Evolutionary conservation across 768 basidiomycete genomes (phyloP).

Genomic region (Dentipellis sp.): DNA sequence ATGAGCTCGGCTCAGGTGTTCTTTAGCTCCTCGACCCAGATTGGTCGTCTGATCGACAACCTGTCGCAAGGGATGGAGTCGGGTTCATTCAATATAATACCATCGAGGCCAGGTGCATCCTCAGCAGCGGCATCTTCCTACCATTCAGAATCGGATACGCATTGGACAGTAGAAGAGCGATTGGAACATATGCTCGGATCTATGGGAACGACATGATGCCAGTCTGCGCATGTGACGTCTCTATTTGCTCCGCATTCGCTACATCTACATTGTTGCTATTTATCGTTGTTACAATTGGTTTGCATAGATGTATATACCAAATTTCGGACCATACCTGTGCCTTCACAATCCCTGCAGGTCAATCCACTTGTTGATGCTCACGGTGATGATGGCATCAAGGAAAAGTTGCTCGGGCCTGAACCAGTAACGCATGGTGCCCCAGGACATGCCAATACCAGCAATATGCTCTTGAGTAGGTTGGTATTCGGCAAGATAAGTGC

Average conservation of each 20-base stretch:
- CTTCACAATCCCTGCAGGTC: slow-evolving; percentile 32
- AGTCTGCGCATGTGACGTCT: slow-evolving; percentile 4
- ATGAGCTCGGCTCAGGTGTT: slow-evolving; percentile 40
- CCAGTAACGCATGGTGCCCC: slow-evolving; percentile 54
- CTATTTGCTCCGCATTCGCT: slow-evolving; percentile 2
- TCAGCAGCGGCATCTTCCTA: slow-evolving; percentile 2
- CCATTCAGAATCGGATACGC: slow-evolving; percentile 50
- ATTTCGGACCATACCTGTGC: too few species aligned
- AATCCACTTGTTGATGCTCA: slow-evolving; percentile 70
- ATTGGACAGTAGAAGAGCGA: slow-evolving; percentile 70
- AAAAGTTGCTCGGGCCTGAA: slow-evolving; percentile 54
- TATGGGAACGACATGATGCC: slow-evolving; percentile 22
- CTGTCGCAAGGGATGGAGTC: slow-evolving; percentile 77
- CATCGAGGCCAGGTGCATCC: slow-evolving; percentile 20
- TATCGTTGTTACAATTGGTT: too few species aligned
- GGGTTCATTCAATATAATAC: slow-evolving; percentile 73
- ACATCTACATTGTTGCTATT: neutral
- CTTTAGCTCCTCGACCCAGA: slow-evolving; percentile 67
- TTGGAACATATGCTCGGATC: slow-evolving; percentile 60
- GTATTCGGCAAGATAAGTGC: neutral
- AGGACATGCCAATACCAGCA: slow-evolving; percentile 52
- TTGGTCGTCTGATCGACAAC: slow-evolving; percentile 75
- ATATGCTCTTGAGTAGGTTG: slow-evolving; percentile 29
- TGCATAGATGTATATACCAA: too few species aligned
- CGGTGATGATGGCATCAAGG: slow-evolving; percentile 52